These are phyloP conservation scores for Marasmius sp. DNA, from an alignment of 1,284 basidiomycete species.

Conservation along the genomic window DNA sequence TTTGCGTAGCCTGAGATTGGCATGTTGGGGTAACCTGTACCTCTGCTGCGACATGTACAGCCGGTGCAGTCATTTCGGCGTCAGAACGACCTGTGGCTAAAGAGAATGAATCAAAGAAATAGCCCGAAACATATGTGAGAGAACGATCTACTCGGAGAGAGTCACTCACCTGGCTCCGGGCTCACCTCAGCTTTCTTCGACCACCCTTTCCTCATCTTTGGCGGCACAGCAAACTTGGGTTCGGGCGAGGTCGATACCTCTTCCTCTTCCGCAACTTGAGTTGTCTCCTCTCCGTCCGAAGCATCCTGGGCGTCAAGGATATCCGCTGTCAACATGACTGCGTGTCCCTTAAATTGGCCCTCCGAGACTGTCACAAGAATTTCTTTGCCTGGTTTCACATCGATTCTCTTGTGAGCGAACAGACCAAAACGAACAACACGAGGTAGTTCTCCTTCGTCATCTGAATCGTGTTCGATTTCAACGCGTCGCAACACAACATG, in stretches of 20 bases:
- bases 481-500: conserved; percentile 61
- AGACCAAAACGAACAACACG: conserved; percentile 53
- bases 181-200: conserved; percentile 40
- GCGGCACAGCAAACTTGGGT: conserved; percentile 38
- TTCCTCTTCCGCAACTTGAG: conserved; percentile 38
- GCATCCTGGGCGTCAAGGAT: conserved; percentile 32
- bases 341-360: conserved; percentile 49
- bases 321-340: conserved; percentile 57
- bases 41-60: background rate
- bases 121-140: background rate
- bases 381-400: conserved; percentile 66
- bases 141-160: background rate
- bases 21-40: background rate
- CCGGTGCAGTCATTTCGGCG: background rate
- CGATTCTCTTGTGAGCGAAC: conserved; percentile 64
- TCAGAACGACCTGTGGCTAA: no score
- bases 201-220: conserved; percentile 61
- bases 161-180: conserved; percentile 35
- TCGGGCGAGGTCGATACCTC: conserved; percentile 15
- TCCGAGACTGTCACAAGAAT: conserved; percentile 58
- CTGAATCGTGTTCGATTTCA: conserved; percentile 42
- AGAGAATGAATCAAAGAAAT: background rate
- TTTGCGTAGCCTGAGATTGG: background rate
- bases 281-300: conserved; percentile 36
- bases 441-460: conserved; percentile 34